phyloP scores from a whole-genome alignment of 495 filamentous ascomycete genomes.

The Aspergillus campestris region DNA sequence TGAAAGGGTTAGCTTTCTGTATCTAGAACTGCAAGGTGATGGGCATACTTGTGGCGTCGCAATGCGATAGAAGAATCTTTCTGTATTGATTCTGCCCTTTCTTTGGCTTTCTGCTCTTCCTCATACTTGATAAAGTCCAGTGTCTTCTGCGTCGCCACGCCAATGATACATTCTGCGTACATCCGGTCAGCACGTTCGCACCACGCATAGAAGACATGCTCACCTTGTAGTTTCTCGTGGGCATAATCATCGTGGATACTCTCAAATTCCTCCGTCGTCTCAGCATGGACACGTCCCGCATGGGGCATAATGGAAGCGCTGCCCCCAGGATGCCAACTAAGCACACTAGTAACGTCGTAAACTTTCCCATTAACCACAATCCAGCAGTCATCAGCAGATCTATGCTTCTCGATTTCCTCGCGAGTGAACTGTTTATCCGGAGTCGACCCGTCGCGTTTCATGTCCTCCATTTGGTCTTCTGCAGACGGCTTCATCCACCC shows the following conservation, averaged over 20 bases:
- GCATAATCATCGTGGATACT: conserved; percentile 27
- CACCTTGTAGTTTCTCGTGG: conserved; percentile 20
- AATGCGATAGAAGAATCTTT: conserved; percentile 9
- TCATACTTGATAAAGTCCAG: conserved; percentile 23
- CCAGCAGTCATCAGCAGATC: conserved; percentile 64
- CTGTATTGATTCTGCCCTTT: conserved; percentile 1
- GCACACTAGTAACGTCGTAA: conserved; percentile 62
- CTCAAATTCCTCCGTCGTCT: conserved; percentile 25
- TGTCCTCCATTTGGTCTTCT: conserved; percentile 14
- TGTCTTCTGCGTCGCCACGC: conserved; percentile 27
- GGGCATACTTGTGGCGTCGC: conserved; percentile 10
- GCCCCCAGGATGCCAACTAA: conserved; percentile 22
- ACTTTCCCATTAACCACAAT: conserved; percentile 74
- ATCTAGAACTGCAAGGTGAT: neutral
- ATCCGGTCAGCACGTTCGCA: neutral
- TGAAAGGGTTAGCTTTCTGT: neutral
- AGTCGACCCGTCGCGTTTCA: conserved; percentile 14
- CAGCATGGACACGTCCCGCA: conserved; percentile 21
- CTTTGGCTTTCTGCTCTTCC: conserved; percentile 16
- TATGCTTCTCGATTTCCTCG: conserved; percentile 56
- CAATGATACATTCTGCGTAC: conserved; percentile 23
- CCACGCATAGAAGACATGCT: neutral
- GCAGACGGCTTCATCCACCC: conserved; percentile 17
- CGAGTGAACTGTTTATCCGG: conserved; percentile 24
- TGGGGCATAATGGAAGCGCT: conserved; percentile 24